Conservation (phyloP, 2,329 filamentous ascomycete species). For the Daldinia sp. region DNA sequence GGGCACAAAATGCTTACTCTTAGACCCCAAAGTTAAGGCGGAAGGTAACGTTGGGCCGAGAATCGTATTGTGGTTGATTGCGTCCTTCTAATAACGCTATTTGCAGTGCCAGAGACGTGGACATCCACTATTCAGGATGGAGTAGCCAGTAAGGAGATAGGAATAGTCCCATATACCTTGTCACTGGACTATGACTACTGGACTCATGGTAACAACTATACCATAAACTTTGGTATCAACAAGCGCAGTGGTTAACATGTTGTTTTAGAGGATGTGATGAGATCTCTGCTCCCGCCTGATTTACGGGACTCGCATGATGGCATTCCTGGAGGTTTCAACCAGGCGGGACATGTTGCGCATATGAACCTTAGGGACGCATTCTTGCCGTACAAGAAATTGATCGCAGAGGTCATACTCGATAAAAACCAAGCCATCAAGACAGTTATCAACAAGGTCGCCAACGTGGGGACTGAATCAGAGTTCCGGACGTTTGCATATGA, state of each 20-base stretch:
- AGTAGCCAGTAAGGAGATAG: conserved; percentile 75
- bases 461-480: conserved; percentile 85
- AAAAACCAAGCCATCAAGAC: conserved; percentile 87
- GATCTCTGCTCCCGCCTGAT: conserved; percentile 82
- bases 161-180: conserved; percentile 80
- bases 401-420: conserved; percentile 87
- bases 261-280: conserved; percentile 79
- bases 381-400: conserved; percentile 85
- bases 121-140: conserved; percentile 76
- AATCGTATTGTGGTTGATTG: background rate
- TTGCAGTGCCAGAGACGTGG: conserved; percentile 78
- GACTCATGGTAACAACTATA: conserved; percentile 73
- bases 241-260: conserved; percentile 19
- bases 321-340: conserved; percentile 86
- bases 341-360: conserved; percentile 92
- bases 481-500: conserved; percentile 96
- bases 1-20: conserved; percentile 72
- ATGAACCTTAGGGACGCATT: conserved; percentile 89
- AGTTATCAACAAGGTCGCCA: conserved; percentile 95
- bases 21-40: conserved; percentile 67
- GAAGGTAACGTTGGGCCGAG: conserved; percentile 56
- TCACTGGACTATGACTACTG: conserved; percentile 86
- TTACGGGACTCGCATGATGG: conserved; percentile 77
- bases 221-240: background rate
- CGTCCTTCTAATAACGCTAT: conserved; percentile 16